Conservation (phyloP, 2,329 filamentous ascomycete species). For the Xylariaceae sp. region DNA sequence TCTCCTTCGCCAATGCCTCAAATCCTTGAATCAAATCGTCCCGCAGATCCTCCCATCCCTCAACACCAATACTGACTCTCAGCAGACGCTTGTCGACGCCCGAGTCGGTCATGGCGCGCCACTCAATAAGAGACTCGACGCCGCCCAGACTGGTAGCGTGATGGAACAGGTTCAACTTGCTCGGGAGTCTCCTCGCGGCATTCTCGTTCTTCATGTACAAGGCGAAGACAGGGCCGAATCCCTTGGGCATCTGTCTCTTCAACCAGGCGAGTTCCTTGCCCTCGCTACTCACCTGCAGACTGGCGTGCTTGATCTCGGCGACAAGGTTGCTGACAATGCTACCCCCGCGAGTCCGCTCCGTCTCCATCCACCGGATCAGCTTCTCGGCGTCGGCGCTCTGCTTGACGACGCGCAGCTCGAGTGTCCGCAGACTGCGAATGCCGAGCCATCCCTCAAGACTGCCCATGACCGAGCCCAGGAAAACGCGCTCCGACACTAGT, state of each 20-base stretch:
- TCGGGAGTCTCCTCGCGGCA: conserved; percentile 65
- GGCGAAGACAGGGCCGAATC: conserved; percentile 84
- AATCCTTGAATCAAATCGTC: conserved; percentile 68
- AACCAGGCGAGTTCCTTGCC: conserved; percentile 55
- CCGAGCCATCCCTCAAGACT: conserved; percentile 90
- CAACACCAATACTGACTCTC: conserved; percentile 79
- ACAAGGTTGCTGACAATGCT: conserved; percentile 50
- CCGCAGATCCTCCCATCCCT: conserved; percentile 78
- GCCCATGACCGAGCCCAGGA: conserved; percentile 79
- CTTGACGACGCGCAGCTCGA: conserved; percentile 74
- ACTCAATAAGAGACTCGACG: conserved; percentile 94
- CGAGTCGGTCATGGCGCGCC: conserved; percentile 82
- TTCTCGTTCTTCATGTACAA: conserved; percentile 58
- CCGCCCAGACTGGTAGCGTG: conserved; percentile 93
- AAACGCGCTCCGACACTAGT: conserved; percentile 64
- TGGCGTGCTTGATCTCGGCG: conserved; percentile 66
- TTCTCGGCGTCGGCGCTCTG: conserved; percentile 66
- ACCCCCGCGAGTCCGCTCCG: conserved; percentile 26
- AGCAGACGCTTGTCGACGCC: conserved; percentile 67
- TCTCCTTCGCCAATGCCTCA: conserved; percentile 43
- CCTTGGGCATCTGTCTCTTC: conserved; percentile 80
- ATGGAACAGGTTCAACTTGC: conserved; percentile 76
- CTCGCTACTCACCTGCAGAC: conserved; percentile 54
- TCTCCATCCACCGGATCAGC: conserved; percentile 67
- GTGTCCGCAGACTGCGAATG: conserved; percentile 75